Evolutionary conservation across 805 yeast species (phyloP).

Genomic region (Saccharomycopsis microspora): DNA sequence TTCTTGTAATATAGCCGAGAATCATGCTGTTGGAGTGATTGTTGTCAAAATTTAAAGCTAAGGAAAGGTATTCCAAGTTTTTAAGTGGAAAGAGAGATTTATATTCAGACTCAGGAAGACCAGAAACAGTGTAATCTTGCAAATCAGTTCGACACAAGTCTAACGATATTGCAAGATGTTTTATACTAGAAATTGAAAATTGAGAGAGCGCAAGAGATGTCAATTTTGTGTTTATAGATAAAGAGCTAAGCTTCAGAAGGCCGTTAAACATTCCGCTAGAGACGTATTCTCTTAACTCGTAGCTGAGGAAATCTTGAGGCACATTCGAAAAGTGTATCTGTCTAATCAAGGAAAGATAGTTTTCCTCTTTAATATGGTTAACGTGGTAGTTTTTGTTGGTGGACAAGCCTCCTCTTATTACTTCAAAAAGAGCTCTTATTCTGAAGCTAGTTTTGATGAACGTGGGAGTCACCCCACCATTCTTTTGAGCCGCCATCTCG

Average conservation of each 20-base stretch:
- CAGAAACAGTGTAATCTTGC: background rate
- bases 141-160: conserved; percentile 1
- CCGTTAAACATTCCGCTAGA: background rate
- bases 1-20: conserved; percentile 3
- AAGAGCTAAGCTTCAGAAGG: background rate
- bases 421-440: background rate
- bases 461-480: background rate
- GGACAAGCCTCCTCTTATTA: background rate
- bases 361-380: background rate
- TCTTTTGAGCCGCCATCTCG: background rate
- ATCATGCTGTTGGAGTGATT: conserved; percentile 5
- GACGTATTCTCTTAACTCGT: conserved; percentile 2
- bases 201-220: background rate
- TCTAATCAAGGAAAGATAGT: background rate
- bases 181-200: background rate
- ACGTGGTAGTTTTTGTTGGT: background rate
- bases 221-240: conserved; percentile 1
- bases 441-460: conserved; percentile 10
- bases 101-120: background rate
- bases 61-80: background rate
- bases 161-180: background rate
- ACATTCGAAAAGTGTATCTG: background rate
- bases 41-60: conserved; percentile 10
- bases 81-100: conserved; percentile 4
- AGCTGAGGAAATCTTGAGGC: conserved; percentile 8